These are phyloP conservation scores for Omphalea diandra DNA, from an alignment of 441 rosid genomes.

Conservation along the genomic window DNA sequence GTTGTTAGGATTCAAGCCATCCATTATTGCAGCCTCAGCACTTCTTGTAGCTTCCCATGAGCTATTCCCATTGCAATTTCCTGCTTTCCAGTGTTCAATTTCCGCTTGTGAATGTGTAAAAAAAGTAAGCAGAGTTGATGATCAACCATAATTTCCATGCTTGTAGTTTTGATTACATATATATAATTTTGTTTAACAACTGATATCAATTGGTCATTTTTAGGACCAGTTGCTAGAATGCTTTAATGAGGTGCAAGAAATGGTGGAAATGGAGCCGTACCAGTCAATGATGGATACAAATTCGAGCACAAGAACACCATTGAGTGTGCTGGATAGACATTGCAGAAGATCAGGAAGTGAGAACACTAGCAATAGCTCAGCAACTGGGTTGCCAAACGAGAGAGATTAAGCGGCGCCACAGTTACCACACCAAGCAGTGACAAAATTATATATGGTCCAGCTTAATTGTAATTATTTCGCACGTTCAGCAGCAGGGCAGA, in stretches of 20 bases:
- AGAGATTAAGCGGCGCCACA: constrained; percentile 13
- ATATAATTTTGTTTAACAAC: no score
- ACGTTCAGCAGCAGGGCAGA: neutral
- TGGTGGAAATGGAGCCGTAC: constrained; percentile 36
- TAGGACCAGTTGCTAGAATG: constrained; percentile 44
- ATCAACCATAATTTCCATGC: neutral
- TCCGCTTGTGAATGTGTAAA: constrained; percentile 33
- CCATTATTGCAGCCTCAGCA: constrained; percentile 64
- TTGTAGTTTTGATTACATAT: no score
- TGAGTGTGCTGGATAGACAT: constrained; percentile 40
- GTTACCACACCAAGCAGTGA: neutral
- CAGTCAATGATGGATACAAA: constrained; percentile 31
- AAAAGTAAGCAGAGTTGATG: constrained; percentile 31
- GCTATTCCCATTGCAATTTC: constrained; percentile 48
- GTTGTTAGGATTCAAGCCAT: constrained; percentile 66
- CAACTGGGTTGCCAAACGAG: constrained; percentile 7
- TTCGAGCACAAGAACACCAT: constrained; percentile 47
- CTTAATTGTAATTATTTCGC: neutral
- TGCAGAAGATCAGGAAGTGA: constrained; percentile 37
- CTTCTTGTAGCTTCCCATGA: constrained; percentile 61
- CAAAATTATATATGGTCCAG: neutral
- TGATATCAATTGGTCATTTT: neutral
- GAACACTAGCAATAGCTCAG: constrained; percentile 13
- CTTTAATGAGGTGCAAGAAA: constrained; percentile 37
- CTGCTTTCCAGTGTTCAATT: constrained; percentile 32